A percentile compares a stretch with the other conserved stretches of the same genome.
phyloP scores from a whole-genome alignment of 1,284 basidiomycete genomes.

The Naganishia cerealis region DNA sequence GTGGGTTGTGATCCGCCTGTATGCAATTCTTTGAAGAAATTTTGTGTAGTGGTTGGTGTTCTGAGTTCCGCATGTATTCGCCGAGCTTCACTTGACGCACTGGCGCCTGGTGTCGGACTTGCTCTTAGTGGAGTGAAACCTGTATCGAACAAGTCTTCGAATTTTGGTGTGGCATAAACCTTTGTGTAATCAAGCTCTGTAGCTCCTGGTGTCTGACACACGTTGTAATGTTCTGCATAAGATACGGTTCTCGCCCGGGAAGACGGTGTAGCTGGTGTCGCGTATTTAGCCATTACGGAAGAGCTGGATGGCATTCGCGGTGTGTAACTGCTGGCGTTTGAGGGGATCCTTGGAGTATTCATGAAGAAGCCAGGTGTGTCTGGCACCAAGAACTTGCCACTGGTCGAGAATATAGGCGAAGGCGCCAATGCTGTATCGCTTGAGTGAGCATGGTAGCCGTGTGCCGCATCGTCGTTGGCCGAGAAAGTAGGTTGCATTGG shows the following conservation, averaged over 20 bases:
- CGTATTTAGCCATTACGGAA: conserved; percentile 7
- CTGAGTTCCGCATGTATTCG: conserved; percentile 22
- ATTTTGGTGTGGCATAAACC: conserved; percentile 35
- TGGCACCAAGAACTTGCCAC: conserved; percentile 23
- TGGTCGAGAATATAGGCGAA: conserved; percentile 33
- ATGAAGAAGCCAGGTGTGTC: conserved; percentile 31
- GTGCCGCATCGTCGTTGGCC: conserved; percentile 23
- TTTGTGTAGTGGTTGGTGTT: conserved; percentile 34
- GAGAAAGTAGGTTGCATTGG: conserved; percentile 22
- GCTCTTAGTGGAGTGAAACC: conserved; percentile 27
- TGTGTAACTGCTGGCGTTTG: conserved; percentile 21
- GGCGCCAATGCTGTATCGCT: conserved; percentile 33
- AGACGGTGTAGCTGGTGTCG: conserved; percentile 31
- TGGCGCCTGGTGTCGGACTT: conserved; percentile 13
- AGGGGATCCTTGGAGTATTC: conserved; percentile 21
- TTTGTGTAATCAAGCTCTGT: conserved; percentile 32
- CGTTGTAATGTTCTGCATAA: conserved; percentile 36
- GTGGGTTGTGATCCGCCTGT: conserved; percentile 26
- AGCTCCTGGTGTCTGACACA: conserved; percentile 34
- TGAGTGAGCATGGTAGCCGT: conserved; percentile 31
- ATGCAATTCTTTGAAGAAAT: conserved; percentile 32
- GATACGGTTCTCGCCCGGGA: conserved; percentile 27
- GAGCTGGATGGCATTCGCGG: conserved; percentile 24
- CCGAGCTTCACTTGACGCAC: conserved; percentile 8
- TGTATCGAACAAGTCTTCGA: conserved; percentile 35